Percentiles rank a stretch among this genome's conserved stretches.
phyloP scores from a whole-genome alignment of 2,329 filamentous ascomycete species.

The Didymosphaeria variabile region DNA sequence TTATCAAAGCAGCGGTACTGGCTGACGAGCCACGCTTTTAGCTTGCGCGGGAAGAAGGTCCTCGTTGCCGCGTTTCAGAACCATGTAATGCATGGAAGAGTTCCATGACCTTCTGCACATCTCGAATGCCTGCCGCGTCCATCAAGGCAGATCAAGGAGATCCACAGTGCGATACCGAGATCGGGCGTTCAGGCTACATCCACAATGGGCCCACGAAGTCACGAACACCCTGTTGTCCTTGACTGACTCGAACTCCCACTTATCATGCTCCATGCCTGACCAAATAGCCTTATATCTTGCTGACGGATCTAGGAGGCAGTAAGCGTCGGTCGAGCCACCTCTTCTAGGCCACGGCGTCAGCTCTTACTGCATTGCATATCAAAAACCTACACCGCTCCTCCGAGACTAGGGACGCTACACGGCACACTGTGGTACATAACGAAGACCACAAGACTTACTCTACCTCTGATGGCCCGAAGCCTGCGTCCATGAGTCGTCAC shows the following conservation, averaged over 20 bases:
- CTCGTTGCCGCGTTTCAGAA: background rate
- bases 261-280: background rate
- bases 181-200: background rate
- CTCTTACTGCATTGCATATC: constrained; percentile 8
- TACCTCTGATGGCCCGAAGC: background rate
- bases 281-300: constrained; percentile 1
- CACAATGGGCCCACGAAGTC: background rate
- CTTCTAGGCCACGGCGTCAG: background rate
- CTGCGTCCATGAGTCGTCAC: too few species aligned
- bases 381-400: constrained; percentile 10
- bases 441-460: background rate
- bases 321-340: constrained; percentile 5
- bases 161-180: constrained; percentile 1
- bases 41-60: background rate
- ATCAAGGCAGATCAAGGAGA: background rate
- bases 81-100: constrained; percentile 8
- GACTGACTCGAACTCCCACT: background rate
- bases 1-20: background rate
- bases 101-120: constrained; percentile 8
- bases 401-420: background rate
- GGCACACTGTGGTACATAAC: background rate
- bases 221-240: constrained; percentile 8
- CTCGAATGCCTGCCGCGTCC: background rate
- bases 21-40: background rate
- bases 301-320: constrained; percentile 4